Base-by-base conservation (phyloP, 2,329 filamentous ascomycete species). In the Colletotrichum sp. region DNA sequence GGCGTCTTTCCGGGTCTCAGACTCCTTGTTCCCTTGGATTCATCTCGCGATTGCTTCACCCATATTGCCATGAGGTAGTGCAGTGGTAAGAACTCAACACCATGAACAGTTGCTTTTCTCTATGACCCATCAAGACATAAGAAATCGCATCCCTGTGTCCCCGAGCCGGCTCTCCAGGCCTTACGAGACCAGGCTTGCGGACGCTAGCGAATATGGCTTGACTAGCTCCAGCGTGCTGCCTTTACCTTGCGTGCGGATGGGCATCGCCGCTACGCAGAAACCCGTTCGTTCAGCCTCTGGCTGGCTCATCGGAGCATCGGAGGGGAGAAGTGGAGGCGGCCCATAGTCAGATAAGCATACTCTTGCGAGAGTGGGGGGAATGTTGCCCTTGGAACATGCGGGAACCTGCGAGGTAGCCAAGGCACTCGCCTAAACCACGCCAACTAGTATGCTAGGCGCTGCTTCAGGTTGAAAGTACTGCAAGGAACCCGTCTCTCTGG, bases 161-260 rank as follows among this genome's bases (percentile, higher is more conserved):
- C 36, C 30, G 57, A 59, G 57, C 68, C 68, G 36, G 57, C 8
- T 28, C 24, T 39, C 34, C 26, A 36, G 21, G 34, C 57, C 57
- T 34, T 28, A 69, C 64, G 26, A 69, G 59, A 64, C 34, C 55
- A 69, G 62, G 64, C 64, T 39, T 55, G 70, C 70, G 70, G 64
- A 74, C 64, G 62, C 74, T 76, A 76, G 59, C 64, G 74, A 76
- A 74, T 26, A 60, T 76, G 74, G 74, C 74, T 74, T 76, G 32
- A 32, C 65, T 76, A 74, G 74, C 59, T 60, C 59, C 59, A 65
- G 59, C 74, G 70, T 73, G 57, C n/a, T 52, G 44, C 32, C 30
- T 21, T 6, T 8, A 21, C 21, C 67, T 18, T 62, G 73, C 66
- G n/a, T 30, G 44, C 26, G 18, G 49, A 65, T 69, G n/a, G 44